Conservation (phyloP, 129 eudicot species). For the Heracleum sosnowskyi region DNA sequence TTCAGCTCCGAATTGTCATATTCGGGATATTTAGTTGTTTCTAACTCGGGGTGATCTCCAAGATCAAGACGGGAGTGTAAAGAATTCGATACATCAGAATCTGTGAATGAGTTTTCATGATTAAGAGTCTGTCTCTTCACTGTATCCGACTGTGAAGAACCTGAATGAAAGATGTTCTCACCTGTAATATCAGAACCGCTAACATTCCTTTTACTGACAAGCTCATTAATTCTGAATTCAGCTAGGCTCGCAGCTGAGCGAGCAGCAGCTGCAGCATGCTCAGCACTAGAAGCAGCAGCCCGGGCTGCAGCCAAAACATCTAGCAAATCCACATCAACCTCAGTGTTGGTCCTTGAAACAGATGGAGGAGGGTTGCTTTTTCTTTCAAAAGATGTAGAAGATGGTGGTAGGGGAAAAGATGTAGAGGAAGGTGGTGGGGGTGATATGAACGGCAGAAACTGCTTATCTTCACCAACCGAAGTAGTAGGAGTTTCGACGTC, state of each 20-base stretch:
- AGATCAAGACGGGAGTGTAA: conserved; percentile 13
- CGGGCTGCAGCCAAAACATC: conserved; percentile 72
- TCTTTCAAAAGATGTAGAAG: conserved; percentile 3
- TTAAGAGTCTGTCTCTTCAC: conserved; percentile 22
- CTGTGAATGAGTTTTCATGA: conserved; percentile 15
- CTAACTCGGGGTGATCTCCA: conserved; percentile 1
- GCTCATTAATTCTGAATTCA: conserved; percentile 59
- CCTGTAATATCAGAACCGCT: conserved; percentile 18
- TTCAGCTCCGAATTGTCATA: conserved; percentile 12
- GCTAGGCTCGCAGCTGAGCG: conserved; percentile 86
- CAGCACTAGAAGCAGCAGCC: conserved; percentile 87
- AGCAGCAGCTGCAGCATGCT: conserved; percentile 84
- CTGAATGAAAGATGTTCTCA: conserved; percentile 55
- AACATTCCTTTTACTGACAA: conserved; percentile 38
- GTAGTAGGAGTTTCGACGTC: conserved; percentile 22
- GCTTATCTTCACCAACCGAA: conserved; percentile 34
- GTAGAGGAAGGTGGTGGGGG: conserved; percentile 32
- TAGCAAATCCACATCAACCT: conserved; percentile 46
- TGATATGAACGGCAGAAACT: conserved; percentile 65
- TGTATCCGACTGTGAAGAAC: not conserved
- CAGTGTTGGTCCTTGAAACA: conserved; percentile 23
- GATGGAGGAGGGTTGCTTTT: conserved; percentile 25
- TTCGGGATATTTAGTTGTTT: conserved; percentile 15
- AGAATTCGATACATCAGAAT: conserved; percentile 19
- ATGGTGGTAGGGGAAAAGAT: conserved; percentile 14